A percentile compares a stretch with the other conserved stretches of the same genome.
Conservation (phyloP, 345 rosid genomes). For the Acer campestre region DNA sequence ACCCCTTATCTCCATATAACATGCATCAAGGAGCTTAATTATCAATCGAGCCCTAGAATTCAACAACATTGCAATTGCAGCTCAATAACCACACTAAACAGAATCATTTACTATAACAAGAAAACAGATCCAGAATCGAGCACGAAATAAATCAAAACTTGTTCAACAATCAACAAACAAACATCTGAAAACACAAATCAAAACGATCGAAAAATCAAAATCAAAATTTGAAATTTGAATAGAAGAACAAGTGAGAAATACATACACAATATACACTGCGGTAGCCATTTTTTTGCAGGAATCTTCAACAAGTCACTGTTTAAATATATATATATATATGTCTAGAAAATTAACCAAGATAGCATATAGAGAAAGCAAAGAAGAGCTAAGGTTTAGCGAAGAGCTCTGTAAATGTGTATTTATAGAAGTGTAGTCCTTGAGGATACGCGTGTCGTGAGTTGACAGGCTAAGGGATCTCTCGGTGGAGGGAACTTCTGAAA, state of each 20-base stretch:
- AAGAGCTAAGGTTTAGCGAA: no score
- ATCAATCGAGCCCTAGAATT: background rate
- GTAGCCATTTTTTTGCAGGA: conserved; percentile 43
- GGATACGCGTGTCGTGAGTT: no score
- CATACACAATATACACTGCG: conserved; percentile 78
- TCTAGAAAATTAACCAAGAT: no score
- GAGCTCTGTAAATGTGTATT: no score
- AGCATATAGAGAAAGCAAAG: no score
- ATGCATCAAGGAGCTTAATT: background rate
- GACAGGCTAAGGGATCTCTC: no score
- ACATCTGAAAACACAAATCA: background rate
- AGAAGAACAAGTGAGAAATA: conserved; percentile 4
- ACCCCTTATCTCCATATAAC: no score
- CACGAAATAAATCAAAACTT: background rate
- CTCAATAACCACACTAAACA: background rate
- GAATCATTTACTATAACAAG: background rate
- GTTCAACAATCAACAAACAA: background rate
- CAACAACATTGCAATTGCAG: background rate
- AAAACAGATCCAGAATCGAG: no score
- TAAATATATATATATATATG: no score
- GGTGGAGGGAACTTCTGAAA: no score
- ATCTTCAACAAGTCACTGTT: background rate
- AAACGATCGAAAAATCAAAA: background rate
- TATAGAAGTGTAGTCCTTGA: no score
- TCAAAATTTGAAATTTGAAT: background rate